A percentile compares a stretch with the other conserved stretches of the same genome.
Conservation (phyloP, 2,329 filamentous ascomycete genomes). For the Fusarium nurragi region DNA sequence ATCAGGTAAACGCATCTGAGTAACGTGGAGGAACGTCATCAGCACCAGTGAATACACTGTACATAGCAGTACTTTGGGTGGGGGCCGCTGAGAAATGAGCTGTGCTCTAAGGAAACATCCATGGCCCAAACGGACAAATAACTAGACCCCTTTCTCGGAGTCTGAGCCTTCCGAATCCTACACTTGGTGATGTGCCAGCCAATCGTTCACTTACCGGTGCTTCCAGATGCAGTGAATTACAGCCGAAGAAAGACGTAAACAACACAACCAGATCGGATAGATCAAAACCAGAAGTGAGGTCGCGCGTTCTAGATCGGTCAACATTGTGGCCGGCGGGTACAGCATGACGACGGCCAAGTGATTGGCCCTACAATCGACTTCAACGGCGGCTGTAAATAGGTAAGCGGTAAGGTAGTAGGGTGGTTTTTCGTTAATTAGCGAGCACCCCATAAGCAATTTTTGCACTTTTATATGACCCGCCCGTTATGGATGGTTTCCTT, state of each 20-base stretch:
- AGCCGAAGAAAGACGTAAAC: background rate
- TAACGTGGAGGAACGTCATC: slow-evolving; percentile 24
- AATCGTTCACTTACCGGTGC: slow-evolving; percentile 3
- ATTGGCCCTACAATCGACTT: slow-evolving; percentile 29
- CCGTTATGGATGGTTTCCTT: background rate
- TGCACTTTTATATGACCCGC: background rate
- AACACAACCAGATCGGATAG: background rate
- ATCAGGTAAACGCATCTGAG: slow-evolving; percentile 25
- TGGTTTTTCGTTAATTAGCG: background rate
- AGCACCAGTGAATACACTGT: background rate
- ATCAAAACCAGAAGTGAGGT: background rate
- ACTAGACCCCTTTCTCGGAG: slow-evolving; percentile 17
- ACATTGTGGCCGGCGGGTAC: slow-evolving; percentile 20
- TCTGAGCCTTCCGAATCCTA: slow-evolving; percentile 10
- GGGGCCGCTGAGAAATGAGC: slow-evolving; percentile 38
- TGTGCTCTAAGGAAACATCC: slow-evolving; percentile 23
- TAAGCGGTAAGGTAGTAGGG: no score
- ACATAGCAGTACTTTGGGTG: slow-evolving; percentile 25
- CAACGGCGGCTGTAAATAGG: slow-evolving; percentile 20
- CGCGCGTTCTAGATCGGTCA: background rate
- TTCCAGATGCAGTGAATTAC: background rate
- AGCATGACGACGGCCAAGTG: slow-evolving; percentile 16
- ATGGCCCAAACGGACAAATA: background rate
- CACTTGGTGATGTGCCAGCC: background rate
- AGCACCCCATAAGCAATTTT: background rate